Percentiles rank a stretch among this genome's conserved stretches.
Conservation (phyloP, 257 asterid genomes). For the Linaria vulgaris region DNA sequence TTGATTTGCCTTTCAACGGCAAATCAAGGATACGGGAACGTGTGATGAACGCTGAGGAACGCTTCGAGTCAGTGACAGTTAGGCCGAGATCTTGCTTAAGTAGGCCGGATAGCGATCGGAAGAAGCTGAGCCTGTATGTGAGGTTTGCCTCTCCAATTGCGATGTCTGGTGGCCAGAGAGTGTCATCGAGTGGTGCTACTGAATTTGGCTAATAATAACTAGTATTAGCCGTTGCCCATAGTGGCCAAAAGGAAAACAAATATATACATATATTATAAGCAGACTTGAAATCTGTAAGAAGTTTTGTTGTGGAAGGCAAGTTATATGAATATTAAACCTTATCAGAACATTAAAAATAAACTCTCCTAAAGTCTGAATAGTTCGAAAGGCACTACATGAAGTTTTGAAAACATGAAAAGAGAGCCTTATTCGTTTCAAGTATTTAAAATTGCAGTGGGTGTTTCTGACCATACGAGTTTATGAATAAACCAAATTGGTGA, state of each 20-base stretch:
- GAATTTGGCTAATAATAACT: too few relatives aligned
- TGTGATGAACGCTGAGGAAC: slow-evolving; percentile 21
- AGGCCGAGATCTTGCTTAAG: slow-evolving; percentile 41
- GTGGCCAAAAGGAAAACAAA: too few relatives aligned
- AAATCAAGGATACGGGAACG: neutral
- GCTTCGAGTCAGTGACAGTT: slow-evolving; percentile 11
- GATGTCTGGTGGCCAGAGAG: slow-evolving; percentile 28
- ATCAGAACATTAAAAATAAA: too few relatives aligned
- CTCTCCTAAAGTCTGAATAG: too few relatives aligned
- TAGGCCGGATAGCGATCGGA: slow-evolving; percentile 33
- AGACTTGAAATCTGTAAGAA: too few relatives aligned
- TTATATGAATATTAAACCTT: too few relatives aligned
- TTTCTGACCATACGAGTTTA: too few relatives aligned
- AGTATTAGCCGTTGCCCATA: too few relatives aligned
- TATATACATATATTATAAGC: too few relatives aligned
- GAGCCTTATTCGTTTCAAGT: slow-evolving; percentile 2
- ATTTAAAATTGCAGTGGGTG: neutral
- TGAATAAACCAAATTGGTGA: too few relatives aligned
- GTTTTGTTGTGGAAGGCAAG: too few relatives aligned
- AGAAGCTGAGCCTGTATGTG: slow-evolving; percentile 37
- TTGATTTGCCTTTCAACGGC: slow-evolving; percentile 11
- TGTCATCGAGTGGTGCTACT: slow-evolving; percentile 4
- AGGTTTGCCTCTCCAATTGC: slow-evolving; percentile 27
- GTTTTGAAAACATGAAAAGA: neutral
- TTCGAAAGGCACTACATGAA: neutral